These are phyloP conservation scores for Mimosa bimucronata DNA, from an alignment of 306 rosid species.

Conservation along the genomic window DNA sequence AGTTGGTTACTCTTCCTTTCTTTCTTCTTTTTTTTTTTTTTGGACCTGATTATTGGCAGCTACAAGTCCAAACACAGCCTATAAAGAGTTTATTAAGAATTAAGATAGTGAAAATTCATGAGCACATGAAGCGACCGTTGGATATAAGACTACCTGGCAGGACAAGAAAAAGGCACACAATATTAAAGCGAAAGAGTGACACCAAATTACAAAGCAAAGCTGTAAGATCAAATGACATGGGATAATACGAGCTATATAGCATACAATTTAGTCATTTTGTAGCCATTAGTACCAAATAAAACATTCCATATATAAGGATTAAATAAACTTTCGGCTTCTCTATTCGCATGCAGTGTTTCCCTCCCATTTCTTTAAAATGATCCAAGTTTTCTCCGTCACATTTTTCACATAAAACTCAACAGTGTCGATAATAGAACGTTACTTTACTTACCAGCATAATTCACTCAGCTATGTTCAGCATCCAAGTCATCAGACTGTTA, in stretches of 20 bases:
- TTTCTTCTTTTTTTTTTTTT: too few relatives aligned
- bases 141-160: neutral
- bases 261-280: neutral
- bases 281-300: neutral
- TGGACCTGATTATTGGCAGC: neutral
- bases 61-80: neutral
- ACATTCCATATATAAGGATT: conserved; percentile 1
- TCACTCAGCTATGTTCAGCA: neutral
- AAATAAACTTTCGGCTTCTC: neutral
- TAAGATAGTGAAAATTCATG: neutral
- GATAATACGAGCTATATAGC: neutral
- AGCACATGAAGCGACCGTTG: neutral
- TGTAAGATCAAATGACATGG: neutral
- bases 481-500: neutral
- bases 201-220: neutral
- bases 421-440: neutral
- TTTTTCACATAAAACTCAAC: neutral
- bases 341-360: neutral
- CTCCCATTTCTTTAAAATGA: neutral
- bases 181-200: neutral
- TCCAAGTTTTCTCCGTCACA: neutral
- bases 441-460: neutral
- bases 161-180: conserved; percentile 1
- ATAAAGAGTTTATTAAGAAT: too few relatives aligned
- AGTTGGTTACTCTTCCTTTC: neutral